A percentile compares a stretch with the other conserved stretches of the same genome.
Conservation (phyloP, 805 yeast species). For the Metschnikowia continentalis region DNA sequence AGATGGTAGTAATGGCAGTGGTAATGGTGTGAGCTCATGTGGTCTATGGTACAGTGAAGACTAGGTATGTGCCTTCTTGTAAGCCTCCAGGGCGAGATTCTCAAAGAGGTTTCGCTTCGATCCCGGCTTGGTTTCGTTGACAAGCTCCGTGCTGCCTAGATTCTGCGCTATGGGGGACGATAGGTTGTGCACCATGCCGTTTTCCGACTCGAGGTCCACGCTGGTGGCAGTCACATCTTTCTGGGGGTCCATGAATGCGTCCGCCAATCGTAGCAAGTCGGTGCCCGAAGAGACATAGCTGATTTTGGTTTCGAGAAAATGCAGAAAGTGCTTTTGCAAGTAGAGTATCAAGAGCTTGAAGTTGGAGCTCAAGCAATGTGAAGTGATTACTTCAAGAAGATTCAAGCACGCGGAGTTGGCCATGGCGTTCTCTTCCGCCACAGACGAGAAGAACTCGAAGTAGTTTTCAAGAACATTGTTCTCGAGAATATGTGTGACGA, state of each 20-base stretch:
- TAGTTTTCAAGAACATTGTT: conserved; percentile 49
- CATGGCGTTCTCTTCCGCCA: conserved; percentile 52
- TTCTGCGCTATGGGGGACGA: conserved; percentile 25
- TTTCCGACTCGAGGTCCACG: conserved; percentile 18
- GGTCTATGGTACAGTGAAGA: conserved; percentile 18
- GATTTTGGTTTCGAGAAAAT: conserved; percentile 20
- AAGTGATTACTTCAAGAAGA: conserved; percentile 46
- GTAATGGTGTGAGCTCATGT: conserved; percentile 7
- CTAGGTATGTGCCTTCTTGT: conserved; percentile 6
- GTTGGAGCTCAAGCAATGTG: conserved; percentile 23
- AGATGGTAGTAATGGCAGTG: too few relatives aligned
- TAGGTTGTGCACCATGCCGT: conserved; percentile 15
- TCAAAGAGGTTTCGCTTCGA: conserved; percentile 2
- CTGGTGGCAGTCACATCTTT: conserved; percentile 15
- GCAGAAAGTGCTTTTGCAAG: conserved; percentile 29
- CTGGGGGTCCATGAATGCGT: conserved; percentile 5
- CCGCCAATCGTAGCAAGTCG: conserved; percentile 13
- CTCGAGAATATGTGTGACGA: conserved; percentile 53
- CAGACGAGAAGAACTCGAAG: conserved; percentile 46
- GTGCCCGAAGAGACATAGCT: conserved; percentile 26
- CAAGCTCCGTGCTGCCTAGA: conserved; percentile 15
- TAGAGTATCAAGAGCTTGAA: conserved; percentile 28
- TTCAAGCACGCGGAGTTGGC: conserved; percentile 75
- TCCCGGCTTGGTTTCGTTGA: not conserved
- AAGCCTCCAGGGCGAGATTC: not conserved